phyloP scores from a whole-genome alignment of 441 rosid species.

The Adansonia madagascariensis region DNA sequence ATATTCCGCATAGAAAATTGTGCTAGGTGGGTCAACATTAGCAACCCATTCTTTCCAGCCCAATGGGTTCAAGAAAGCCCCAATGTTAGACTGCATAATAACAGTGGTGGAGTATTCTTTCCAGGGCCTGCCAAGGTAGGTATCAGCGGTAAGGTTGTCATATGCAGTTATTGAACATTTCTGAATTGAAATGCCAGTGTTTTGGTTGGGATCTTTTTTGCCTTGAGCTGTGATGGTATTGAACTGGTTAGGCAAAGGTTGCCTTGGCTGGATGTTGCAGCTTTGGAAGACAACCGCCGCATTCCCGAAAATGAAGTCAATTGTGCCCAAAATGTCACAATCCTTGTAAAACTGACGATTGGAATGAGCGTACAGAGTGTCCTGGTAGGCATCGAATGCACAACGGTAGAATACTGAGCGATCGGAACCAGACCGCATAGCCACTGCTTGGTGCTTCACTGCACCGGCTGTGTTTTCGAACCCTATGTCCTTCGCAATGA shows the following conservation, averaged over 20 bases:
- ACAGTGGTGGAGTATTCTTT: slow-evolving; percentile 67
- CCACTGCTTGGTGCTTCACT: slow-evolving; percentile 78
- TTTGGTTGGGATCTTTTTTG: slow-evolving; percentile 59
- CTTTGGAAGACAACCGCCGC: slow-evolving; percentile 65
- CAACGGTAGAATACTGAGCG: slow-evolving; percentile 60
- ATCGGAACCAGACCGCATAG: slow-evolving; percentile 77
- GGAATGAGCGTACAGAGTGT: slow-evolving; percentile 73
- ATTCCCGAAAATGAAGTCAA: slow-evolving; percentile 81
- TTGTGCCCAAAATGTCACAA: slow-evolving; percentile 69
- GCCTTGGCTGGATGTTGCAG: slow-evolving; percentile 70
- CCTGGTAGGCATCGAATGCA: slow-evolving; percentile 62
- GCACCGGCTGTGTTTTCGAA: slow-evolving; percentile 79
- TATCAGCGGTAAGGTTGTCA: slow-evolving; percentile 46
- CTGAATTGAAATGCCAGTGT: slow-evolving; percentile 71
- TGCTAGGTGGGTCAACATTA: slow-evolving; percentile 54
- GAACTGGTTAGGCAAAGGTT: slow-evolving; percentile 60
- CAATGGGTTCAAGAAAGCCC: slow-evolving; percentile 38
- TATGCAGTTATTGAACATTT: slow-evolving; percentile 41
- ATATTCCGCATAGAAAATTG: slow-evolving; percentile 68
- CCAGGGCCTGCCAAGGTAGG: slow-evolving; percentile 85
- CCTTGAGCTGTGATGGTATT: slow-evolving; percentile 89
- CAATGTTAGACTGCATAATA: slow-evolving; percentile 62
- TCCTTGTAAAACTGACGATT: slow-evolving; percentile 76
- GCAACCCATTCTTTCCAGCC: slow-evolving; percentile 73
- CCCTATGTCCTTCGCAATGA: slow-evolving; percentile 60